phyloP scores from a whole-genome alignment of 2,329 filamentous ascomycete genomes.

The Trematosphaeria pertusa region DNA sequence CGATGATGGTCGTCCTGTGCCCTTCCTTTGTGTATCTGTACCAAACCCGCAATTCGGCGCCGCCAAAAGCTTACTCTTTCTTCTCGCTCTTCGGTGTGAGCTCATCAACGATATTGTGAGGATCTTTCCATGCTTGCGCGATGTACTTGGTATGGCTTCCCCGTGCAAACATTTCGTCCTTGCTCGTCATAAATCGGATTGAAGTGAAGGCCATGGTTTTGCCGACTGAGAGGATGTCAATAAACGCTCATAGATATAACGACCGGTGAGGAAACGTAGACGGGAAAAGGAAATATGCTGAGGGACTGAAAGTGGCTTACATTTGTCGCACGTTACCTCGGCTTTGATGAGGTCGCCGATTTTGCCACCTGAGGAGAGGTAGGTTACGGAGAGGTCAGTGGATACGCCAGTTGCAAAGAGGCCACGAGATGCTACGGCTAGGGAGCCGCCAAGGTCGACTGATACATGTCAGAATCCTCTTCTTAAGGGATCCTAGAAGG shows the following conservation, averaged over 20 bases:
- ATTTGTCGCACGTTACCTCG: constrained; percentile 71
- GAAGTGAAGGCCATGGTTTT: constrained; percentile 71
- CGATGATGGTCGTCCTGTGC: background rate
- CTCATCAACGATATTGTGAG: constrained; percentile 67
- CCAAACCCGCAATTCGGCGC: background rate
- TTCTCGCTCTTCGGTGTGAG: constrained; percentile 51
- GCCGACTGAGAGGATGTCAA: constrained; percentile 56
- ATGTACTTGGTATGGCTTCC: constrained; percentile 74
- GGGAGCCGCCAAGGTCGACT: constrained; percentile 71
- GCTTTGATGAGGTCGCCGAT: constrained; percentile 66
- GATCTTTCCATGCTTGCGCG: constrained; percentile 66
- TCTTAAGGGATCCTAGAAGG: too few species aligned
- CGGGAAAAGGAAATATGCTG: background rate
- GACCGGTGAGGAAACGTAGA: background rate
- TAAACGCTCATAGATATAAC: background rate
- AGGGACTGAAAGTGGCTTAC: constrained; percentile 47
- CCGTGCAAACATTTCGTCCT: constrained; percentile 66
- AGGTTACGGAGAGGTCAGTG: constrained; percentile 72
- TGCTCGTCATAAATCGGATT: constrained; percentile 66
- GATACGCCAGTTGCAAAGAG: constrained; percentile 71
- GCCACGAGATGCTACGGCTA: constrained; percentile 70
- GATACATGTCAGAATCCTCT: background rate
- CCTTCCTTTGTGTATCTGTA: background rate
- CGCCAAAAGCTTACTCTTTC: constrained; percentile 24
- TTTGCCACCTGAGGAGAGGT: constrained; percentile 68